Base-by-base conservation (phyloP, 2,329 filamentous ascomycete genomes). In the Colletotrichum graminicola region DNA sequence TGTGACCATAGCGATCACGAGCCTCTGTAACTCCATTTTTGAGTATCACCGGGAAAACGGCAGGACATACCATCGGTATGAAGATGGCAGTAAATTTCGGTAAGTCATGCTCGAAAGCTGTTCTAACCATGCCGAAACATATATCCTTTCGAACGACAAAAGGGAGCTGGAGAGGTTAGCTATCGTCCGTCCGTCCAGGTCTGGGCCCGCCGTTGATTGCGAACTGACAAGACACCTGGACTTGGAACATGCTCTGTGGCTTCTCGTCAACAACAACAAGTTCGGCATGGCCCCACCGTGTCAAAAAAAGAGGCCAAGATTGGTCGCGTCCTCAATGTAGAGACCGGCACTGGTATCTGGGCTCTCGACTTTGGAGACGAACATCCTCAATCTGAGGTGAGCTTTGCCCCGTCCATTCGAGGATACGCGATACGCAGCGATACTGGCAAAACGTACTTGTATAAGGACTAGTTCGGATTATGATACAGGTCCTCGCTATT, bases 171-270 rank as follows among this genome's bases (percentile, higher is more conserved):
- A 73, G 8, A 66, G 67, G 3, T 32, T 67, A 6, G 67, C 63
- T 65, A 39, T 23, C n/a, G 45, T 18, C 43, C 52, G 45, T 18
- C 43, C 52, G n/a, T 3, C 39, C 14, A 7, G 4, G 1, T 6
- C 3, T 7, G 26, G 32, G 3, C 21, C 41, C 21, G 21, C 16
- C 18, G 29, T 23, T 18, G 10, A 6, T n/a, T 61, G 8, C 21
- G 16, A 14, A 10, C 51, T 21, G 49, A 41, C 18, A 7, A 41
- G 8, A 7, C 29, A 6, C 8, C 34, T 16, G 77, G 80, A 83
- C 61, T 70, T 83, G 0, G 79, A 81, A 67, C 81, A 83, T 52
- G 76, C 80, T n/a, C 69, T 82, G 0, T 80, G 79, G 57, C 63
- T 73, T 0, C 73, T 82, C 3, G 81, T 78, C 0, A 75, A 79